Evolutionary conservation across 305 asterid genomes (phyloP), one percentile per base, ranked within the genome.

Genomic region (Plantago coronopus): DNA sequence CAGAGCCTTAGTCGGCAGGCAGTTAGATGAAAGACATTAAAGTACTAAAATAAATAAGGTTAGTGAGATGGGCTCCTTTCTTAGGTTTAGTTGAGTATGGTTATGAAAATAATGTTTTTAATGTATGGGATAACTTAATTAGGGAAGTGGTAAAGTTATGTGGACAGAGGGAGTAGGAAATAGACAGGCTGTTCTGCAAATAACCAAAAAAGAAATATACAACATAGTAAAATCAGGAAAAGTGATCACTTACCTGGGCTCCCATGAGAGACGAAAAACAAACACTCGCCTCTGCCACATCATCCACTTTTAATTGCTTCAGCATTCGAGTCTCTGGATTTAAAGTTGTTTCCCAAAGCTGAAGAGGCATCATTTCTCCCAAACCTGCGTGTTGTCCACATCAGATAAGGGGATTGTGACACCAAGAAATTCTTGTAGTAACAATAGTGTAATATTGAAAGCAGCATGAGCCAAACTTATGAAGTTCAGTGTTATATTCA

Each of bases 301-400:
- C 99, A 47, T 87, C 96, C 17, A 87, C 91, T 69, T 59, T 81
- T 72, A 93, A 73, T 73, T 80, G 95, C 79, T 93, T 93, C 67
- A 93, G 79, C 54, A 87, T 75, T 67, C 97, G 75, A 20, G 80
- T 75, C 57, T 89, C 94, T 11, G 97, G 99, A 73, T 82, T 83
- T 66, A 93, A 61, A 19, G 99, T 93, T 57, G 99, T 93, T 67
- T 93, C 97, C 99, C 99, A 93, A 21, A 93, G 86, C 83, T 93
- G 99, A 21, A 27, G 14, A 20, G 99, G 96, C 99, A 93, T 93
- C 99, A 93, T 93, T 76, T 93, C 99, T 58, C 99, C 99, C 81
- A 93, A 71, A 21, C 99, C 99, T 93, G 87, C 71, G 71, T 18
- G 67, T 58, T 60, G 19, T 44, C 58, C 60, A 60, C 4, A 27